Evolutionary conservation across 1,139 yeast genomes (phyloP).

Genomic region (Taphrina deformans): DNA sequence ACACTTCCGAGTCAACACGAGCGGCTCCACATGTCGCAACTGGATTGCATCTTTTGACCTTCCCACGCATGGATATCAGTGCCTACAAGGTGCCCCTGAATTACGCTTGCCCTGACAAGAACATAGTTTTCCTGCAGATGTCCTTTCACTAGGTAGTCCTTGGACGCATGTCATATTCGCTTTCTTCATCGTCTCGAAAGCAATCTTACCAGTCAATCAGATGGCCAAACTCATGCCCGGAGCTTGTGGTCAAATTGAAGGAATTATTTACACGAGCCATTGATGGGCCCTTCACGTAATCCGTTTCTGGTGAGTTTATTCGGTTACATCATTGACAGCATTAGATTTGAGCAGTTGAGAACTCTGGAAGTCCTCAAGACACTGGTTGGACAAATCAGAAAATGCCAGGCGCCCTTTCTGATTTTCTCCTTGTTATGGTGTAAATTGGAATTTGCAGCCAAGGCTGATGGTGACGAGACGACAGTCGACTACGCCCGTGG

Average conservation of each 20-base stretch:
- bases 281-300: slow-evolving; percentile 26
- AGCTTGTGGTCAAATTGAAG: background rate
- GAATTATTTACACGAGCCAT: slow-evolving; percentile 12
- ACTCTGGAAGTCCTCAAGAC: slow-evolving; percentile 12
- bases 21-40: background rate
- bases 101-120: background rate
- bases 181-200: background rate
- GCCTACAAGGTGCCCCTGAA: background rate
- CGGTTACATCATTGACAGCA: background rate
- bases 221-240: slow-evolving; percentile 23
- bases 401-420: slow-evolving; percentile 20
- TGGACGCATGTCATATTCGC: background rate
- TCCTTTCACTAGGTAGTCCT: too few species aligned
- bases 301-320: too few species aligned
- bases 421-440: slow-evolving; percentile 30
- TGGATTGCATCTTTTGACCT: background rate
- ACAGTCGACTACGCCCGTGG: slow-evolving; percentile 32
- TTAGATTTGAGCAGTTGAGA: slow-evolving; percentile 20
- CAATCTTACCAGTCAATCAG: slow-evolving; percentile 11
- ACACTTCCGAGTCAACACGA: too few species aligned
- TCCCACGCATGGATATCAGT: background rate
- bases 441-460: slow-evolving; percentile 12
- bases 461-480: slow-evolving; percentile 19
- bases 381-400: slow-evolving; percentile 4
- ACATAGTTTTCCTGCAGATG: too few species aligned